Evolutionary conservation across 345 rosid species (phyloP).

Genomic region (Pelargonium nanum): DNA sequence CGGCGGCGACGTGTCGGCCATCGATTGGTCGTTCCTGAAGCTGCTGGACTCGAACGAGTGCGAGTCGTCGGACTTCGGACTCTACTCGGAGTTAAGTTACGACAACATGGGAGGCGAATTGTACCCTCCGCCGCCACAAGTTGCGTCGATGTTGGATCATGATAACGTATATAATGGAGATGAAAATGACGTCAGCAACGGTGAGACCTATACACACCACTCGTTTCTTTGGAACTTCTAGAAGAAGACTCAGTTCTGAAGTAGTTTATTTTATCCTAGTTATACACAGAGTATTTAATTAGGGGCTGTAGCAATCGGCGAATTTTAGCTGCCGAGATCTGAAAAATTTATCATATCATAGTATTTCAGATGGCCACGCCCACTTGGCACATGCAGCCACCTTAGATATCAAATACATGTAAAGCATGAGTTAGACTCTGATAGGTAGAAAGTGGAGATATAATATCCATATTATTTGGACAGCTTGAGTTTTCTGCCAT

Average conservation of each 20-base stretch:
- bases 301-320: too few relatives aligned
- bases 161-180: not conserved
- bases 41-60: slow-evolving; percentile 15
- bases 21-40: slow-evolving; percentile 40
- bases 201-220: not conserved
- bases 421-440: too few relatives aligned
- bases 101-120: not conserved
- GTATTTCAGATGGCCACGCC: too few relatives aligned
- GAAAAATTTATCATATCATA: too few relatives aligned
- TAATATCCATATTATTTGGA: too few relatives aligned
- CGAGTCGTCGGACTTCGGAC: slow-evolving; percentile 13
- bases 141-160: not conserved
- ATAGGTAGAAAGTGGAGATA: too few relatives aligned
- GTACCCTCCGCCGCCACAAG: not conserved
- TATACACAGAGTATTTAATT: too few relatives aligned
- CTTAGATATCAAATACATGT: too few relatives aligned
- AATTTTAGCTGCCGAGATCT: too few relatives aligned
- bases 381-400: too few relatives aligned
- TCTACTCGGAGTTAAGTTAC: slow-evolving; percentile 18
- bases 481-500: too few relatives aligned
- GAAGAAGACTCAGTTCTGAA: not conserved
- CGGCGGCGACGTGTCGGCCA: slow-evolving; percentile 1
- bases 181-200: not conserved
- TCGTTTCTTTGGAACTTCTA: not conserved
- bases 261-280: too few relatives aligned